Evolutionary conservation across 441 rosid species (phyloP).

Genomic region (Macaranga tanarius): DNA sequence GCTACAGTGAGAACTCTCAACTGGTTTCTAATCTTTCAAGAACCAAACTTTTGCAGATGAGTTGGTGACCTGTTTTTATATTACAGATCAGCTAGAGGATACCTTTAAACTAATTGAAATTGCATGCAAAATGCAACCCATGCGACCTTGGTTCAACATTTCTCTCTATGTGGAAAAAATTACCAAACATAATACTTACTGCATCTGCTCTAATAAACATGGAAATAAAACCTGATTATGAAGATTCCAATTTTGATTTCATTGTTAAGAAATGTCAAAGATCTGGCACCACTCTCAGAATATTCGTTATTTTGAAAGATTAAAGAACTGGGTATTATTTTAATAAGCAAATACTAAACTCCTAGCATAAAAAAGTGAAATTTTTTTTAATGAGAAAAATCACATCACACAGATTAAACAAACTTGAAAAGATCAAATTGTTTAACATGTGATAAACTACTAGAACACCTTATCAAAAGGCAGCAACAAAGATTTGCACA

Average conservation of each 20-base stretch:
- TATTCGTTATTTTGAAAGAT: background rate
- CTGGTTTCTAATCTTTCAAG: background rate
- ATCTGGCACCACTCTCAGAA: background rate
- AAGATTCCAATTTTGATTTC: background rate
- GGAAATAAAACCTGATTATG: background rate
- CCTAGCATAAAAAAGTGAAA: background rate
- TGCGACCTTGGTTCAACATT: background rate
- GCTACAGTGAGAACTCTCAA: background rate
- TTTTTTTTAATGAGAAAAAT: conserved; percentile 1
- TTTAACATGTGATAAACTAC: background rate
- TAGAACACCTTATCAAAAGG: background rate
- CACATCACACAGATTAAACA: background rate
- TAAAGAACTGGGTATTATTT: background rate
- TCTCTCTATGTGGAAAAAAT: background rate
- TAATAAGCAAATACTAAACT: background rate
- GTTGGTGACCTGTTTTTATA: background rate
- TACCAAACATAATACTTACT: background rate
- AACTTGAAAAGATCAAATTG: conserved; percentile 1
- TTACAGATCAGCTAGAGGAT: background rate
- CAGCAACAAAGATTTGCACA: background rate
- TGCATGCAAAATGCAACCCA: background rate
- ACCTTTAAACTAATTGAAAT: background rate
- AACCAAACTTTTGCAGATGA: background rate
- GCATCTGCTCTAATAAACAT: background rate
- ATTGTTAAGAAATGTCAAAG: background rate